A percentile compares a stretch with the other conserved stretches of the same genome.
These are phyloP conservation scores for Elsinoe fawcettii DNA, from an alignment of 2,329 filamentous ascomycete species.

Conservation along the genomic window DNA sequence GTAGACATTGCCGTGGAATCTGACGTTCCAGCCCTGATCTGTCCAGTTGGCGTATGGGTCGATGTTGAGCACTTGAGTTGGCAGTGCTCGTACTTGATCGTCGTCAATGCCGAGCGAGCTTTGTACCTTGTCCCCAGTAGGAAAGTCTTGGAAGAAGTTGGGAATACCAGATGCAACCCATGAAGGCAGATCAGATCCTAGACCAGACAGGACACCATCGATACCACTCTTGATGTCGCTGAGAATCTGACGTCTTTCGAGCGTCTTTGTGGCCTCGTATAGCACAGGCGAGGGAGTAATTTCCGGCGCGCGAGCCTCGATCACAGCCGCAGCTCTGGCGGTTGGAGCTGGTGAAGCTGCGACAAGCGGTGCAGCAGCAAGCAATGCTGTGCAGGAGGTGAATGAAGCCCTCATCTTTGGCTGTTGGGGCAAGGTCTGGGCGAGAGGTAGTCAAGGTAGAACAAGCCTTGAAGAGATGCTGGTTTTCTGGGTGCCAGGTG, in stretches of 20 bases:
- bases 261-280: conserved; percentile 35
- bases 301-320: conserved; percentile 33
- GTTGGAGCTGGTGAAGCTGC: conserved; percentile 22
- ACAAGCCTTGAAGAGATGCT: conserved; percentile 4
- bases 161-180: conserved; percentile 57
- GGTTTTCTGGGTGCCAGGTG: background rate
- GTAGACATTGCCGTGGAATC: conserved; percentile 74
- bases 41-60: conserved; percentile 68
- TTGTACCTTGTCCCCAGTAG: conserved; percentile 49
- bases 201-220: conserved; percentile 35
- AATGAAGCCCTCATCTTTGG: background rate
- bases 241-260: conserved; percentile 44
- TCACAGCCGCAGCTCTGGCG: conserved; percentile 13
- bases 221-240: conserved; percentile 40
- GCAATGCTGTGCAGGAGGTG: conserved; percentile 20
- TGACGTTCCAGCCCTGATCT: conserved; percentile 65
- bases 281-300: conserved; percentile 43
- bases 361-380: conserved; percentile 23
- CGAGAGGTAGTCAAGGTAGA: conserved; percentile 2
- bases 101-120: conserved; percentile 55
- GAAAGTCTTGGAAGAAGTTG: conserved; percentile 60
- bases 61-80: conserved; percentile 64
- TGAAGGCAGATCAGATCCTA: conserved; percentile 51
- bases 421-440: background rate
- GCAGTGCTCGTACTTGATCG: conserved; percentile 51